phyloP scores from a whole-genome alignment of 805 yeast genomes.

The Yarrowia sp. region DNA sequence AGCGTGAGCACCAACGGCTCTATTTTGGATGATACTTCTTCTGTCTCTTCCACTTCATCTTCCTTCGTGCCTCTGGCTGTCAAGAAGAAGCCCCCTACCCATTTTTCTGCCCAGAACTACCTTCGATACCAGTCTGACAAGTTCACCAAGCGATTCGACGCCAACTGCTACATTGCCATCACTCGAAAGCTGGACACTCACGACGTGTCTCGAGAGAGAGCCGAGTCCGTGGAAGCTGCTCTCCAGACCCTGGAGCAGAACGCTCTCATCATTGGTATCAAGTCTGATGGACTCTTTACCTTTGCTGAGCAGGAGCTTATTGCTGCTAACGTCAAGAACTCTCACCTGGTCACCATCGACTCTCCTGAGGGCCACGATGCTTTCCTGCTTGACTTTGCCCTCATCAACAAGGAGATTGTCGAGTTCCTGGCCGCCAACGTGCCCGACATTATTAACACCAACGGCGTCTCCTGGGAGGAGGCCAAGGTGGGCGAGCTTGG shows the following conservation, averaged over 20 bases:
- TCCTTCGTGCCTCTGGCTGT: slow-evolving; percentile 14
- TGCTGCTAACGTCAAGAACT: slow-evolving; percentile 68
- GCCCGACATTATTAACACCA: slow-evolving; percentile 54
- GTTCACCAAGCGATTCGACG: slow-evolving; percentile 86
- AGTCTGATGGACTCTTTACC: slow-evolving; percentile 90
- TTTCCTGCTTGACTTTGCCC: slow-evolving; percentile 80
- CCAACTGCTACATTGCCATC: slow-evolving; percentile 92
- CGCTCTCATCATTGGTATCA: slow-evolving; percentile 79
- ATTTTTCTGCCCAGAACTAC: slow-evolving; percentile 93
- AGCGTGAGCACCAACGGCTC: slow-evolving; percentile 19
- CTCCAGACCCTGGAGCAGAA: slow-evolving; percentile 65
- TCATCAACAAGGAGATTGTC: slow-evolving; percentile 67
- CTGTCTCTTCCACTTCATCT: slow-evolving; percentile 26
- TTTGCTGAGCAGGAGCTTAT: slow-evolving; percentile 84
- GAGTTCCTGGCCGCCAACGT: slow-evolving; percentile 59
- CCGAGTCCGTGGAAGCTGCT: slow-evolving; percentile 48
- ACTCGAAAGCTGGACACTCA: slow-evolving; percentile 94
- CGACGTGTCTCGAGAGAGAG: slow-evolving; percentile 80
- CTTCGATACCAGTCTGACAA: slow-evolving; percentile 91
- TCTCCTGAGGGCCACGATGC: slow-evolving; percentile 99
- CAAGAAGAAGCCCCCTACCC: slow-evolving; percentile 45
- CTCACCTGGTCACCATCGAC: slow-evolving; percentile 64
- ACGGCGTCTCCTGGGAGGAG: slow-evolving; percentile 45
- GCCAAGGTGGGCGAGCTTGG: slow-evolving; percentile 40
- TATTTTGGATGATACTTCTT: slow-evolving; percentile 22